Conservation (phyloP, 495 filamentous ascomycete genomes). For the Penicillium longicatenatum region DNA sequence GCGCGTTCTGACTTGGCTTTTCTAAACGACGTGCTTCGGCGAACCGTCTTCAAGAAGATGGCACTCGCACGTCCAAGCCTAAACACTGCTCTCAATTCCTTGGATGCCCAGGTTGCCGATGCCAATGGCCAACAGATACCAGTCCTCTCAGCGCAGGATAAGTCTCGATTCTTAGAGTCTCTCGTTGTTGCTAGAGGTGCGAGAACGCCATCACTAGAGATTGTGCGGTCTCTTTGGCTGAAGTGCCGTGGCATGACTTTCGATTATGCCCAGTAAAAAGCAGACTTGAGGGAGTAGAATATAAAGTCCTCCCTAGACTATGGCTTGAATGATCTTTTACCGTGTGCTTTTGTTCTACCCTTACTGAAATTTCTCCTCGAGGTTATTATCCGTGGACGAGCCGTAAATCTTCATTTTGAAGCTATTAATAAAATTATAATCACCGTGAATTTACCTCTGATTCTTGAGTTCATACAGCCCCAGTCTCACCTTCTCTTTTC, state of each 20-base stretch:
- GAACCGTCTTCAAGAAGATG: slow-evolving; percentile 67
- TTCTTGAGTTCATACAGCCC: too few relatives aligned
- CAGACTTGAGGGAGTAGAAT: not conserved
- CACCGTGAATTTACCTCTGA: too few relatives aligned
- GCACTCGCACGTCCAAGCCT: slow-evolving; percentile 66
- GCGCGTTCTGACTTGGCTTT: slow-evolving; percentile 76
- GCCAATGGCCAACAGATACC: slow-evolving; percentile 24
- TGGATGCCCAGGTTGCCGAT: slow-evolving; percentile 46
- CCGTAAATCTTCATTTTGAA: too few relatives aligned
- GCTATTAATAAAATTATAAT: too few relatives aligned
- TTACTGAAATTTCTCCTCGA: too few relatives aligned
- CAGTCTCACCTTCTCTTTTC: too few relatives aligned
- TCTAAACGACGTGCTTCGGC: slow-evolving; percentile 76
- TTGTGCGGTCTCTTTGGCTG: slow-evolving; percentile 70
- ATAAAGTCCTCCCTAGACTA: too few relatives aligned
- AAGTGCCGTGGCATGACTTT: slow-evolving; percentile 68
- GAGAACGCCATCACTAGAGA: slow-evolving; percentile 54
- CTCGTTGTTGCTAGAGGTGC: slow-evolving; percentile 59
- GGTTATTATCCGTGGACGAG: too few relatives aligned
- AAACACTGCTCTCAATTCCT: slow-evolving; percentile 51
- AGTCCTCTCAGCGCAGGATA: slow-evolving; percentile 32
- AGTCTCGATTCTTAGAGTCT: slow-evolving; percentile 40
- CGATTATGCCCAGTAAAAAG: slow-evolving; percentile 53
- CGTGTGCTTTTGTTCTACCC: too few relatives aligned
- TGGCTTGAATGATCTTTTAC: too few relatives aligned